These are phyloP conservation scores for Musa troglodytarum DNA, from an alignment of 176 grass and related monocot genomes.

Conservation along the genomic window DNA sequence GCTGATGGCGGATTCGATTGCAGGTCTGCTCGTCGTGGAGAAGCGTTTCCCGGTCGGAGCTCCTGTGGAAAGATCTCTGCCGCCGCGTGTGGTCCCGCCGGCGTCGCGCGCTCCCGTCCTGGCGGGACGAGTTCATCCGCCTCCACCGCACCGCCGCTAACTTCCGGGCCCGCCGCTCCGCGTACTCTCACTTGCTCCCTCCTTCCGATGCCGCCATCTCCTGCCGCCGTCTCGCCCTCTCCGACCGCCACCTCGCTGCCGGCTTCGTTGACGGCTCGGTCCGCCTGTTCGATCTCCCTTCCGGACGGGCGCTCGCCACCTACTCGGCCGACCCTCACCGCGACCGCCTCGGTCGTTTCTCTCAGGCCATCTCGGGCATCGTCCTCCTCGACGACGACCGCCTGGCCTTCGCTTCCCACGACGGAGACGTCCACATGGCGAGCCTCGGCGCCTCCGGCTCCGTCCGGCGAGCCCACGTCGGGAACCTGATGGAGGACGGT, in stretches of 20 bases:
- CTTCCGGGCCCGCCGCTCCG: slow-evolving; percentile 23
- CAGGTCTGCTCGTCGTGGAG: slow-evolving; percentile 32
- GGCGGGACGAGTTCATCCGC: slow-evolving; percentile 28
- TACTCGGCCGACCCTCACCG: slow-evolving; percentile 19
- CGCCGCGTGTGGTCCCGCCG: slow-evolving; percentile 23
- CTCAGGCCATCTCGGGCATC: slow-evolving; percentile 25
- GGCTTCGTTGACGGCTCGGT: slow-evolving; percentile 32
- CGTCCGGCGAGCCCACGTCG: slow-evolving; percentile 9
- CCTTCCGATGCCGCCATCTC: slow-evolving; percentile 5
- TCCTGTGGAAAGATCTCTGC: slow-evolving; percentile 23
- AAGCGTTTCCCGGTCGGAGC: slow-evolving; percentile 24
- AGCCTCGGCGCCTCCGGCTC: not conserved
- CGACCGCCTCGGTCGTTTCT: slow-evolving; percentile 30
- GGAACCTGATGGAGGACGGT: slow-evolving; percentile 29
- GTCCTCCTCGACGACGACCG: slow-evolving; percentile 10
- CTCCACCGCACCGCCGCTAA: slow-evolving; percentile 31
- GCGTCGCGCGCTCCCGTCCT: slow-evolving; percentile 1
- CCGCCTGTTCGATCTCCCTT: slow-evolving; percentile 26
- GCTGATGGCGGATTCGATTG: not conserved
- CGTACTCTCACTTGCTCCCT: slow-evolving; percentile 13
- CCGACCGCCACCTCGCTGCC: slow-evolving; percentile 17
- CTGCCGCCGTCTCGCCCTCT: slow-evolving; percentile 31
- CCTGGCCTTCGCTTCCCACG: slow-evolving; percentile 18
- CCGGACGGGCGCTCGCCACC: slow-evolving; percentile 12
- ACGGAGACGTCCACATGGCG: slow-evolving; percentile 26